phyloP scores from a whole-genome alignment of 2,329 filamentous ascomycete genomes.

The Cryphonectria japonica region DNA sequence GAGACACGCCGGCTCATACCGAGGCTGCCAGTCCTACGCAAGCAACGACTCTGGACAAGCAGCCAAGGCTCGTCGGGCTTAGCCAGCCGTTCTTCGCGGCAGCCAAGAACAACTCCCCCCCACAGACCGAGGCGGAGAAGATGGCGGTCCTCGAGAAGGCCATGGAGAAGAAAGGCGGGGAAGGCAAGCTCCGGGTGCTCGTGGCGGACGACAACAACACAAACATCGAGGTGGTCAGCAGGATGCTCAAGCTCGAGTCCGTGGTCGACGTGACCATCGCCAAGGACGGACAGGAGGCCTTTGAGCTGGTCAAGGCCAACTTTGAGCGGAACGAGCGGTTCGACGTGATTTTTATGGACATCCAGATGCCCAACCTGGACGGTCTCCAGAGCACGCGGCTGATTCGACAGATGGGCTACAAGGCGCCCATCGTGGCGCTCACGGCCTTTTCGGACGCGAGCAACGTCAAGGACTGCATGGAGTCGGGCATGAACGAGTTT shows the following conservation, averaged over 20 bases:
- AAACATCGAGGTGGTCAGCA: conserved; percentile 62
- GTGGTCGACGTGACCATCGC: conserved; percentile 89
- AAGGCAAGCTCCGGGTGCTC: conserved; percentile 74
- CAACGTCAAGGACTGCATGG: conserved; percentile 84
- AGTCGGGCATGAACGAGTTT: conserved; percentile 92
- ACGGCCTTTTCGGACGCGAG: conserved; percentile 91
- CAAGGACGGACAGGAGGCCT: conserved; percentile 84
- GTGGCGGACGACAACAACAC: conserved; percentile 75
- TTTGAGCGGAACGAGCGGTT: conserved; percentile 76
- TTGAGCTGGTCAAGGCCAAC: conserved; percentile 80
- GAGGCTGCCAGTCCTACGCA: conserved; percentile 38
- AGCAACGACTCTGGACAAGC: conserved; percentile 61
- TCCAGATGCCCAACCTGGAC: conserved; percentile 93
- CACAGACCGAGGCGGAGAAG: conserved; percentile 58
- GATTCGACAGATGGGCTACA: conserved; percentile 85
- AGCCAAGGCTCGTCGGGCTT: conserved; percentile 80
- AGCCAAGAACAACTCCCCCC: conserved; percentile 40
- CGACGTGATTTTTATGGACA: conserved; percentile 94
- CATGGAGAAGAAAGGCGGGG: conserved; percentile 61
- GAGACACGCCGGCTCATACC: conserved; percentile 31
- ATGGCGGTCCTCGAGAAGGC: conserved; percentile 68
- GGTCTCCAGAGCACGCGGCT: conserved; percentile 83
- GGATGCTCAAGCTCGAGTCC: conserved; percentile 74
- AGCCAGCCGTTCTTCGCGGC: conserved; percentile 79
- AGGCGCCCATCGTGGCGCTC: conserved; percentile 84